Base-by-base conservation (phyloP, 2,329 filamentous ascomycete genomes). In the Paraconiothyrium sp. region DNA sequence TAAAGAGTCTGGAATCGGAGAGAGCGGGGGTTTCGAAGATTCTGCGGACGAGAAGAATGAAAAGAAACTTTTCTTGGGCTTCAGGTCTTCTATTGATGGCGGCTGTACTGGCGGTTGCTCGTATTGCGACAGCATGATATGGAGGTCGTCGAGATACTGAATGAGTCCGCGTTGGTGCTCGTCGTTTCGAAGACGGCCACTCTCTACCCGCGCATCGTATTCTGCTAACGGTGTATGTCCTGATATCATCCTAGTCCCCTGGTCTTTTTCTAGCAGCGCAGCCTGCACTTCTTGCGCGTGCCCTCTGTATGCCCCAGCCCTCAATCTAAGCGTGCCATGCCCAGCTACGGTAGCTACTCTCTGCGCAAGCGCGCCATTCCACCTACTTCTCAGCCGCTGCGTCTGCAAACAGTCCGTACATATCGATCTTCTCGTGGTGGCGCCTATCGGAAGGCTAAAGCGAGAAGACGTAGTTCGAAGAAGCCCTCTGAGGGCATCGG, bases 151-250 rank as follows among this genome's bases (percentile, higher is more conserved):
- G 6, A 99, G 85, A 72, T 88, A 92, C 75, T 95, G 88, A 70
- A 99, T 94, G 69, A 99, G 94, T 46, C 92, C 90, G 85, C 95
- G 85, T 79, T 99, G 95, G 79, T 97, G 92, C 67, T 93, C 89
- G 76, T 99, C 95, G 77, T 98, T 92, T 66, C 91, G 87, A 66
- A 99, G 78, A 52, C 87, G 83, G 11, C 93, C 92, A 47, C 84
- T 82, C 50, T 88, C 84, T 9, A 99, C 94, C 50, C 94, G 88
- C 62, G 86, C 84, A 77, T 97, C 91, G 78, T 99, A 99, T 79
- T 98, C 94, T 66, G 89, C 86, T 73, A 98, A 85, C 2, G 95
- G 95, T 0, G 48, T 75, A 50, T 70, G 65, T 44, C 24, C 37
- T 22, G 16, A 43, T 9, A 20, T 32, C 4, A 2, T 34, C 11